Conservation (phyloP, 2,329 filamentous ascomycete species). For the Fusarium guadeloupense region DNA sequence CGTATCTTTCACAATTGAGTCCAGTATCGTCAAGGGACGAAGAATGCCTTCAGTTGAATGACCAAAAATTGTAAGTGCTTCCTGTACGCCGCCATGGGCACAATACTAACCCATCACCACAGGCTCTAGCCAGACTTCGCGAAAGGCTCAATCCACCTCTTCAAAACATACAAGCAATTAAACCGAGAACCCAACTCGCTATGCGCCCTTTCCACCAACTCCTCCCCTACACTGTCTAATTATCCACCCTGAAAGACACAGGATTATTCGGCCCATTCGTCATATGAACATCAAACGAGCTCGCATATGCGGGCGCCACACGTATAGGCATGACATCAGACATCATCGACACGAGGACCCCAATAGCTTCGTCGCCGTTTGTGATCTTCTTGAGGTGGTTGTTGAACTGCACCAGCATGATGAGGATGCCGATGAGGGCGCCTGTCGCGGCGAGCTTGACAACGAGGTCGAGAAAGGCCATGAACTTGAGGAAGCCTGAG, state of each 20-base stretch:
- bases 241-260: conserved; percentile 12
- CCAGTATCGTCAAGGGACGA: no score
- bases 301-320: not conserved
- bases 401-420: conserved; percentile 24
- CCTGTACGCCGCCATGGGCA: no score
- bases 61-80: no score
- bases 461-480: conserved; percentile 29
- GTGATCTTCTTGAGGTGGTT: conserved; percentile 1
- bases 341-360: not conserved
- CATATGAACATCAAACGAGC: conserved; percentile 10
- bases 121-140: not conserved
- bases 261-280: conserved; percentile 4
- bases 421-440: conserved; percentile 31
- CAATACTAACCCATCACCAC: not conserved
- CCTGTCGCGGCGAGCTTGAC: conserved; percentile 27
- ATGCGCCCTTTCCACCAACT: no score
- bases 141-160: not conserved
- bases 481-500: conserved; percentile 25
- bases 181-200: not conserved
- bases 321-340: not conserved
- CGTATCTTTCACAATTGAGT: no score
- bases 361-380: not conserved
- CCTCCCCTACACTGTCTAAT: not conserved
- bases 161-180: not conserved
- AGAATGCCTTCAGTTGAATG: no score